phyloP scores from a whole-genome alignment of 139 green algal genomes.

The Pleodorina starrii region DNA sequence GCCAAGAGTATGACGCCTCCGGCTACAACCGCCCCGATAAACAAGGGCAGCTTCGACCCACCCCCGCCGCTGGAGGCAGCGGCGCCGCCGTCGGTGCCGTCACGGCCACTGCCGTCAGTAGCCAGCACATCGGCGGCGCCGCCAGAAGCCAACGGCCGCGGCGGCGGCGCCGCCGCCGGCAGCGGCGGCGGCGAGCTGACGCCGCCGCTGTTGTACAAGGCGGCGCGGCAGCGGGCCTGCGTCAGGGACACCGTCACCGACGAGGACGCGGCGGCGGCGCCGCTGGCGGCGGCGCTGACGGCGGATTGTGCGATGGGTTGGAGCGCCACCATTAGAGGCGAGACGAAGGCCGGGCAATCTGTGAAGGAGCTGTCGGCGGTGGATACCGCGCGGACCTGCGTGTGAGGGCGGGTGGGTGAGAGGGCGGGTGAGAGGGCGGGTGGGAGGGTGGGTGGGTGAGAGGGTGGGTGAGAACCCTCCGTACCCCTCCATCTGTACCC shows the following conservation, averaged over 20 bases:
- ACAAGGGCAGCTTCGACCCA: background rate
- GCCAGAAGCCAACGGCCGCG: background rate
- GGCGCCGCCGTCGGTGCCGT: background rate
- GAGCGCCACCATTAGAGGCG: background rate
- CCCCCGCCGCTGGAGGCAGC: background rate
- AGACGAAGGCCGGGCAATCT: background rate
- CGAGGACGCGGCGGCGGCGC: no score
- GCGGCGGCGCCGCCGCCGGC: no score
- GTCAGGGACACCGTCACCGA: background rate
- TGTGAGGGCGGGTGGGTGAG: background rate
- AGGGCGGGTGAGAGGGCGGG: background rate
- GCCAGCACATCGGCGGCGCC: background rate
- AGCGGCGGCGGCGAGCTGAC: no score
- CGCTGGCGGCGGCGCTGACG: background rate
- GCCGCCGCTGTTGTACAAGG: background rate
- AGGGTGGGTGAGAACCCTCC: background rate
- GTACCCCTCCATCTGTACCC: background rate
- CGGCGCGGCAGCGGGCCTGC: background rate
- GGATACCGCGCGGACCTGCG: background rate
- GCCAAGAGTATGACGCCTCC: background rate
- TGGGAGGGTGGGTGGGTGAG: background rate
- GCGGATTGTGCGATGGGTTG: background rate
- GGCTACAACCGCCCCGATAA: background rate
- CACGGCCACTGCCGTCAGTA: background rate
- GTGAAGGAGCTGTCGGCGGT: background rate